phyloP scores from a whole-genome alignment of 306 rosid species.

The Fragaria nilgerrensis region DNA sequence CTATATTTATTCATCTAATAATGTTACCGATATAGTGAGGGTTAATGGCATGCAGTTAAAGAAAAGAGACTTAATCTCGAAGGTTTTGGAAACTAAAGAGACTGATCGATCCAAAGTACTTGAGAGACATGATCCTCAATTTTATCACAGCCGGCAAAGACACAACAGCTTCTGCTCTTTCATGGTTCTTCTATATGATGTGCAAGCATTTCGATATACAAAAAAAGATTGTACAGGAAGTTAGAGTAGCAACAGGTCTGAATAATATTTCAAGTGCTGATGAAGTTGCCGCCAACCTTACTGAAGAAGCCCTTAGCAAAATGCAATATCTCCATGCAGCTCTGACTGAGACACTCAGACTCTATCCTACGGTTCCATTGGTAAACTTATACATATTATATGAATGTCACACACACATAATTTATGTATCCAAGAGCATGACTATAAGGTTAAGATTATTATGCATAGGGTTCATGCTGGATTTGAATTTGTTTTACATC shows the following conservation, averaged over 20 bases:
- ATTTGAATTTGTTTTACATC: too few relatives aligned
- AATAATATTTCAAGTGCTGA: not conserved
- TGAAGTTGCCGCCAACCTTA: not conserved
- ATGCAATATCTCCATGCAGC: not conserved
- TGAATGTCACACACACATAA: too few relatives aligned
- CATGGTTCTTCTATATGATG: not conserved
- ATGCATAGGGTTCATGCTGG: too few relatives aligned
- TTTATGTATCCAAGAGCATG: not conserved
- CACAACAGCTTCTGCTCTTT: not conserved
- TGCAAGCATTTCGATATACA: not conserved
- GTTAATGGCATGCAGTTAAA: constrained; percentile 5
- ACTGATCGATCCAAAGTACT: constrained; percentile 44
- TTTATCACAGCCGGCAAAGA: constrained; percentile 47
- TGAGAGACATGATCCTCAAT: constrained; percentile 46
- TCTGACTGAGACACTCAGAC: not conserved
- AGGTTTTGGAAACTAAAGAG: constrained; percentile 39
- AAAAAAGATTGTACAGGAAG: not conserved
- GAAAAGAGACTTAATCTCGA: constrained; percentile 48
- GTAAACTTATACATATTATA: not conserved
- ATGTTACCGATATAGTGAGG: not conserved
- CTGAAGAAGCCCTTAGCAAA: not conserved
- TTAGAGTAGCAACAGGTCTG: not conserved
- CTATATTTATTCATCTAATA: not conserved
- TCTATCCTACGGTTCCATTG: not conserved
- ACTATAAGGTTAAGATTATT: too few relatives aligned